Base-by-base conservation (phyloP, 352 stramenopile species). In the Pythium folliculosum region DNA sequence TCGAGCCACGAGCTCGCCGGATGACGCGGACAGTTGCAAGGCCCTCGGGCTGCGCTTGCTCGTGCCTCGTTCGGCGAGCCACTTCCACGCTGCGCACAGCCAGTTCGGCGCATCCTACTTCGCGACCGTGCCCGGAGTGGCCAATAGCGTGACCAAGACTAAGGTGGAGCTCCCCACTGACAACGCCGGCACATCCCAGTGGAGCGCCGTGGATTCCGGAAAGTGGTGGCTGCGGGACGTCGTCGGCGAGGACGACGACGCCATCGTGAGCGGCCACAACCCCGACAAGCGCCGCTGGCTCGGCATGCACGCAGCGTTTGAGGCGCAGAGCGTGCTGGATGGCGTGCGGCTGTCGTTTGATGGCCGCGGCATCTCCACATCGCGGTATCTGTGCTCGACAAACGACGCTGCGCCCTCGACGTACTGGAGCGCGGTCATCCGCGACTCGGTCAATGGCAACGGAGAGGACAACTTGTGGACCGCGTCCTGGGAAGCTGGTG, bases 151-250 rank as follows among this genome's bases (percentile, higher is more conserved):
- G 19, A 62, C 75, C 23, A 77, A 74, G 35, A 68, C 73, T 19
- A 69, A 32, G 21, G 21, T 88, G 4, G 67, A 75, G 38, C 61
- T 84, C 14, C 81, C 81, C 7, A 82, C 71, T 14, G 76, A 85
- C 60, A 78, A 78, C 54, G 70, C 75, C 27, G 80, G 63, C 16
- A 77, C 73, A 4, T 53, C 74, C 10, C 70, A 85, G n/a, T 90
- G 81, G 81, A 53, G 25, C 13, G 73, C 81, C 6, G 58, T 82
- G 50, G 81, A 90, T 69, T 67, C 62, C 4, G 77, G 77, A 16
- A 87, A 80, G 35, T 90, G 77, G 79, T 90, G 81, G 81, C 35
- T 90, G 19, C 78, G 81, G 19, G 81, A 90, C 60, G 72, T 79
- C 7, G 48, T 73, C 22, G 78, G 61, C 23, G 54, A 62, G 16